Conservation (phyloP, 1,284 basidiomycete species). For the Ganoderma multipileum region DNA sequence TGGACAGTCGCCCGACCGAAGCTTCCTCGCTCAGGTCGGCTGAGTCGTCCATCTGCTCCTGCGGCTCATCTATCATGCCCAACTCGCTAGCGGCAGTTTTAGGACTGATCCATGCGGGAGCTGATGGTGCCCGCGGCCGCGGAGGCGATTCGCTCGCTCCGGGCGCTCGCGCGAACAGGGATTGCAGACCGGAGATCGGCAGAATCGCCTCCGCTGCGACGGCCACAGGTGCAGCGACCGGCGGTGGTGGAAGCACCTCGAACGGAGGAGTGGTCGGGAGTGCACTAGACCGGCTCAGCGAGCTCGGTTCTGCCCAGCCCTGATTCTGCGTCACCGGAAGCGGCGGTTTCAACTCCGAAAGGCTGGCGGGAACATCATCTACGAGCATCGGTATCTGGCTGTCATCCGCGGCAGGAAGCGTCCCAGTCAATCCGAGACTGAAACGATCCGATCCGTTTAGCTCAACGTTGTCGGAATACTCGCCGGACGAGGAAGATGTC, state of each 20-base stretch:
- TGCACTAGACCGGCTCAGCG: conserved; percentile 15
- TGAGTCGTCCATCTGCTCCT: conserved; percentile 30
- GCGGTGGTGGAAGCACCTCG: conserved; percentile 23
- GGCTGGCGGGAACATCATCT: conserved; percentile 16
- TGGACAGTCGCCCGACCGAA: conserved; percentile 87
- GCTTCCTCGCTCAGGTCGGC: conserved; percentile 69
- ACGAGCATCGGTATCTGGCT: conserved; percentile 14
- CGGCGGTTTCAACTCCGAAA: conserved; percentile 7
- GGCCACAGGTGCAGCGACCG: conserved; percentile 21
- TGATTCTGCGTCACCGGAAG: conserved; percentile 10
- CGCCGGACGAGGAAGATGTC: conserved; percentile 31
- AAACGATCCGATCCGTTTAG: conserved; percentile 16
- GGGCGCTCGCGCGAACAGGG: conserved; percentile 18
- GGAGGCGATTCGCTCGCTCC: conserved; percentile 17
- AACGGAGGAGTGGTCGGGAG: conserved; percentile 30
- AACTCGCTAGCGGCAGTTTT: conserved; percentile 14
- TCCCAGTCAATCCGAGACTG: conserved; percentile 10
- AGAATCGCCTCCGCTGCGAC: conserved; percentile 16
- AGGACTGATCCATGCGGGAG: conserved; percentile 22
- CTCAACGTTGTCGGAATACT: conserved; percentile 20
- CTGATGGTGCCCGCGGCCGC: background rate
- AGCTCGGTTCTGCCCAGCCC: conserved; percentile 18
- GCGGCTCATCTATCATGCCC: conserved; percentile 20
- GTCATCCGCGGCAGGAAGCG: conserved; percentile 9
- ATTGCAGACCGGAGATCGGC: conserved; percentile 14